Evolutionary conservation across 805 yeast genomes (phyloP).

Genomic region (Suhomyces vadensis): DNA sequence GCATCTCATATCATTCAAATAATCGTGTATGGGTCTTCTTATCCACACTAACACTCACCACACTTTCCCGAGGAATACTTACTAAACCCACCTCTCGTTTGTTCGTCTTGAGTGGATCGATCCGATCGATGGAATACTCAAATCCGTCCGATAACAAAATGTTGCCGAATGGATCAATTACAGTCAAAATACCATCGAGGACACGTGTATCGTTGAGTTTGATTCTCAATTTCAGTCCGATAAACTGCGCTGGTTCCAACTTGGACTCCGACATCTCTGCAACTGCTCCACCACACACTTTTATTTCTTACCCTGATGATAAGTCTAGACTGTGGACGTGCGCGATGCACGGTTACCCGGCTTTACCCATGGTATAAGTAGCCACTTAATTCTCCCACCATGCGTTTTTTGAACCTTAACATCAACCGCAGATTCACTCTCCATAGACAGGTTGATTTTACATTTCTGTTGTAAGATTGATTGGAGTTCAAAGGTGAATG

Average conservation of each 20-base stretch:
- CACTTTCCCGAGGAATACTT: constrained; percentile 24
- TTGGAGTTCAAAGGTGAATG: constrained; percentile 32
- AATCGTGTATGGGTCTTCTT: constrained; percentile 16
- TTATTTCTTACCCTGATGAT: not conserved
- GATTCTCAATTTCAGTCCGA: constrained; percentile 33
- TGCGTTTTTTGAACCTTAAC: constrained; percentile 20
- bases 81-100: constrained; percentile 27
- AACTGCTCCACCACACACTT: not conserved
- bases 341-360: constrained; percentile 5
- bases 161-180: constrained; percentile 46
- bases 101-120: constrained; percentile 22
- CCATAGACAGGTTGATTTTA: constrained; percentile 17
- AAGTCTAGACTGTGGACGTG: not conserved
- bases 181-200: constrained; percentile 41
- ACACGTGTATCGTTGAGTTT: constrained; percentile 30
- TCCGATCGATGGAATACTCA: constrained; percentile 33
- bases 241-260: constrained; percentile 24
- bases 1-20: constrained; percentile 4
- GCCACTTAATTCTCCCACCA: not conserved
- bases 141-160: constrained; percentile 34
- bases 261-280: not conserved
- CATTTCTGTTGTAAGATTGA: constrained; percentile 13
- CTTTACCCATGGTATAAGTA: not conserved
- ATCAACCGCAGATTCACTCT: constrained; percentile 43
- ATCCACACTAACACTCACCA: constrained; percentile 22